These are phyloP conservation scores for Saksenaea oblongispora DNA, from an alignment of 371 early-diverging fungal species.

Conservation along the genomic window DNA sequence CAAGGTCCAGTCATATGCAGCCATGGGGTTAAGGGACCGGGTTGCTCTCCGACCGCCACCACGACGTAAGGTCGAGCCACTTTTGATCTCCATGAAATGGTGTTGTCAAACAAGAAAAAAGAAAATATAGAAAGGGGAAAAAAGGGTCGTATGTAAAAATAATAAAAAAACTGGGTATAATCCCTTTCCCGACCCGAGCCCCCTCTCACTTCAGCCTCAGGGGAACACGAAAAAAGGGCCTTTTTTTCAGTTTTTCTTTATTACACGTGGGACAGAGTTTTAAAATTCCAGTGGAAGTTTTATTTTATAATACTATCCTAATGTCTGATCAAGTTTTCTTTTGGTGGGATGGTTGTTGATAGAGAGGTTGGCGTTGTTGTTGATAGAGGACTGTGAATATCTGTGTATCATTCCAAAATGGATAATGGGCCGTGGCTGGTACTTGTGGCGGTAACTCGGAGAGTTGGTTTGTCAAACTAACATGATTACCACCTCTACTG, in stretches of 20 bases:
- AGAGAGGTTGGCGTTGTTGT: no score
- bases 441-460: background rate
- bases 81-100: constrained; percentile 25
- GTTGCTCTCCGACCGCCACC: constrained; percentile 16
- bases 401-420: constrained; percentile 2
- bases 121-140: no score
- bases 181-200: background rate
- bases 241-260: no score
- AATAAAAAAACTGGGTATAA: background rate
- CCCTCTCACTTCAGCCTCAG: background rate
- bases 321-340: background rate
- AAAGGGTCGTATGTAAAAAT: background rate
- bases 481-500: background rate
- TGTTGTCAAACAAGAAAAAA: background rate
- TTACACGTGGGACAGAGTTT: no score
- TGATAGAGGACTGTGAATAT: background rate
- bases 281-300: no score
- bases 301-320: background rate
- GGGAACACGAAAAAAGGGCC: background rate
- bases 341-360: no score
- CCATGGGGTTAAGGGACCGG: constrained; percentile 18
- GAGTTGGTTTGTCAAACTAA: no score
- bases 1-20: constrained; percentile 28
- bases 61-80: constrained; percentile 28
- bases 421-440: background rate